Conservation (phyloP, 1,284 basidiomycete genomes). For the Ceratobasidium sp. region DNA sequence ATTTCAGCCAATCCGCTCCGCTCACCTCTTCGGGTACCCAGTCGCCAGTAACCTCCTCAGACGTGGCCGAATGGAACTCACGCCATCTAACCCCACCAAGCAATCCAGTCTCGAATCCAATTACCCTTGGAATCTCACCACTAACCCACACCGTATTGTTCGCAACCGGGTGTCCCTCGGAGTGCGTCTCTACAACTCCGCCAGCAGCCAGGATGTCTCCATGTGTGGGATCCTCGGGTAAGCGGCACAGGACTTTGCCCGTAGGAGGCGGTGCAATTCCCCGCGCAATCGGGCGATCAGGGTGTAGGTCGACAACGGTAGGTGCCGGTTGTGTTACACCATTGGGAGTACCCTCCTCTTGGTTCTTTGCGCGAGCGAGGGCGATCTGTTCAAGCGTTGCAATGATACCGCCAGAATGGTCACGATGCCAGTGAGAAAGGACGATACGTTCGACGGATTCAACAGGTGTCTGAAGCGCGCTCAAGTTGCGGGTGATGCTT, state of each 20-base stretch:
- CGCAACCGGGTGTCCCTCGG: slow-evolving; percentile 73
- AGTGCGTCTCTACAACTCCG: slow-evolving; percentile 69
- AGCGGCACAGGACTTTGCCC: slow-evolving; percentile 69
- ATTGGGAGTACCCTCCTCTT: slow-evolving; percentile 26
- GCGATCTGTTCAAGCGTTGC: slow-evolving; percentile 70
- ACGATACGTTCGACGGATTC: slow-evolving; percentile 72
- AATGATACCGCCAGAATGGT: slow-evolving; percentile 73
- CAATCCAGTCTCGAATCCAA: slow-evolving; percentile 75
- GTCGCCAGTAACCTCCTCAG: slow-evolving; percentile 54
- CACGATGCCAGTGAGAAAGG: slow-evolving; percentile 86
- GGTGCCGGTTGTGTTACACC: slow-evolving; percentile 50
- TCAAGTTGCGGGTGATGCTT: slow-evolving; percentile 77
- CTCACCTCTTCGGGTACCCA: slow-evolving; percentile 75
- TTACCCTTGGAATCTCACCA: slow-evolving; percentile 80
- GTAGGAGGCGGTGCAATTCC: slow-evolving; percentile 75
- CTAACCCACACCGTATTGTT: slow-evolving; percentile 76
- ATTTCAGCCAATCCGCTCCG: neutral
- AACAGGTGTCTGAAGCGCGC: slow-evolving; percentile 69
- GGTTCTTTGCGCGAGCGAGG: slow-evolving; percentile 41
- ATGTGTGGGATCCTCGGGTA: slow-evolving; percentile 79
- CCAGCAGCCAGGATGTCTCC: slow-evolving; percentile 70
- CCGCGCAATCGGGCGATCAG: slow-evolving; percentile 76
- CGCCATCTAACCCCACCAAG: slow-evolving; percentile 77
- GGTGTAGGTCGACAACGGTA: slow-evolving; percentile 78
- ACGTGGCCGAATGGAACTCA: slow-evolving; percentile 56